Evolutionary conservation across 2,329 filamentous ascomycete species (phyloP).

Genomic region (Sporothrix luriei): DNA sequence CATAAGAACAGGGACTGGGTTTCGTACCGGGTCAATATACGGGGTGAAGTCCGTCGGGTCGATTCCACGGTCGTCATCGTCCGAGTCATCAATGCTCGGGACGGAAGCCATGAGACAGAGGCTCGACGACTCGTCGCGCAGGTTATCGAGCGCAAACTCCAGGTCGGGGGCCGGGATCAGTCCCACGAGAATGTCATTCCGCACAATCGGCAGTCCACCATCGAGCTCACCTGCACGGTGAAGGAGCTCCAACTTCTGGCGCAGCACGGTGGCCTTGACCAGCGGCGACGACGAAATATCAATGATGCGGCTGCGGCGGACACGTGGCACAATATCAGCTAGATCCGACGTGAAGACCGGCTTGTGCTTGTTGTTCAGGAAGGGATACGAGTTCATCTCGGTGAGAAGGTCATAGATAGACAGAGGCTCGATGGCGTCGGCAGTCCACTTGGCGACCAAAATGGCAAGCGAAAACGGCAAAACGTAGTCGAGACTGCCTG

Average conservation of each 20-base stretch:
- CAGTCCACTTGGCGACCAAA: conserved; percentile 96
- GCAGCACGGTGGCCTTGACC: conserved; percentile 74
- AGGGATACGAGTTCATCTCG: conserved; percentile 96
- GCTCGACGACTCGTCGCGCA: conserved; percentile 71
- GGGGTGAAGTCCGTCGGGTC: conserved; percentile 84
- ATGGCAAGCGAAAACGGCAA: conserved; percentile 91
- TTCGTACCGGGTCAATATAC: conserved; percentile 80
- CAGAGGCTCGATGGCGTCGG: conserved; percentile 88
- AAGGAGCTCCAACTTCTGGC: conserved; percentile 77
- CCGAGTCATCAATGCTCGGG: conserved; percentile 64
- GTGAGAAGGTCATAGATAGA: conserved; percentile 96
- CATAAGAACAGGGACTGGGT: conserved; percentile 1
- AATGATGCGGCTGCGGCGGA: conserved; percentile 76
- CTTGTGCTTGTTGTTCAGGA: conserved; percentile 94
- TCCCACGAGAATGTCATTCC: conserved; percentile 78
- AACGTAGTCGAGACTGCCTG: conserved; percentile 91
- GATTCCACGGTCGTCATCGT: conserved; percentile 51
- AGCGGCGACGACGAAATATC: conserved; percentile 84
- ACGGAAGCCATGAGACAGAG: conserved; percentile 81
- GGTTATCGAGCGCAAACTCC: conserved; percentile 85
- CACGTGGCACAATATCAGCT: conserved; percentile 78
- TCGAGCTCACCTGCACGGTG: conserved; percentile 88
- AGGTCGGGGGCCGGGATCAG: conserved; percentile 92
- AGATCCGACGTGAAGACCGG: conserved; percentile 88
- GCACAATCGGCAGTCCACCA: conserved; percentile 83